phyloP scores from a whole-genome alignment of 441 rosid genomes.

The Capsella rubella region DNA sequence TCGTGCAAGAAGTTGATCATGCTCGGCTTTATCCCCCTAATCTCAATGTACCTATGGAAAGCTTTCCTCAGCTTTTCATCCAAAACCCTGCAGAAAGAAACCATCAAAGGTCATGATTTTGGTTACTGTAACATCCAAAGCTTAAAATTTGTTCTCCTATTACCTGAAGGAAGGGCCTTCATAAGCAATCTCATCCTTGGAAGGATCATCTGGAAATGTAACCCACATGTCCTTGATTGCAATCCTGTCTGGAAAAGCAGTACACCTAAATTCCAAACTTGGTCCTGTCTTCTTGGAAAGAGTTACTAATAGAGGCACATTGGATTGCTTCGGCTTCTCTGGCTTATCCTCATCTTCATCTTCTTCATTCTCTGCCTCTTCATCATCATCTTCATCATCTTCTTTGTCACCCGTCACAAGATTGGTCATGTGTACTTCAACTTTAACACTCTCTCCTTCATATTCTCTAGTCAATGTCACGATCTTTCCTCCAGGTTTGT shows the following conservation, averaged over 20 bases:
- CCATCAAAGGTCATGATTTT: constrained; percentile 24
- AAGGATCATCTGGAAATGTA: constrained; percentile 53
- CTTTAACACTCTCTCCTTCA: constrained; percentile 68
- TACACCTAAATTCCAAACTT: constrained; percentile 66
- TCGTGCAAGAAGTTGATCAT: constrained; percentile 82
- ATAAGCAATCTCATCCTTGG: constrained; percentile 64
- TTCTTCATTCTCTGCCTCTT: constrained; percentile 57
- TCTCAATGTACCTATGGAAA: constrained; percentile 75
- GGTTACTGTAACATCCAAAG: neutral
- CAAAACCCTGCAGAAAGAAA: constrained; percentile 60
- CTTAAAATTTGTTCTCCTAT: neutral
- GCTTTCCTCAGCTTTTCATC: constrained; percentile 82
- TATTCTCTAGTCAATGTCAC: constrained; percentile 66
- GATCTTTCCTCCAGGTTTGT: constrained; percentile 65
- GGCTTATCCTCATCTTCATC: constrained; percentile 64
- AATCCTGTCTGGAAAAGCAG: constrained; percentile 77
- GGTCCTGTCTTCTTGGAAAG: constrained; percentile 68
- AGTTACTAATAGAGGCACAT: constrained; percentile 70
- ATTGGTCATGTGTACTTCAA: constrained; percentile 87
- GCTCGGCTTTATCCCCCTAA: constrained; percentile 81
- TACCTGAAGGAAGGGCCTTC: constrained; percentile 92
- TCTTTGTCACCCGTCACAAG: constrained; percentile 74
- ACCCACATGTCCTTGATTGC: constrained; percentile 65
- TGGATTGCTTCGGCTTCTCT: constrained; percentile 60
- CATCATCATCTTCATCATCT: constrained; percentile 46